Evolutionary conservation across 352 stramenopile species (phyloP).

Genomic region (Phytophthora vignae): DNA sequence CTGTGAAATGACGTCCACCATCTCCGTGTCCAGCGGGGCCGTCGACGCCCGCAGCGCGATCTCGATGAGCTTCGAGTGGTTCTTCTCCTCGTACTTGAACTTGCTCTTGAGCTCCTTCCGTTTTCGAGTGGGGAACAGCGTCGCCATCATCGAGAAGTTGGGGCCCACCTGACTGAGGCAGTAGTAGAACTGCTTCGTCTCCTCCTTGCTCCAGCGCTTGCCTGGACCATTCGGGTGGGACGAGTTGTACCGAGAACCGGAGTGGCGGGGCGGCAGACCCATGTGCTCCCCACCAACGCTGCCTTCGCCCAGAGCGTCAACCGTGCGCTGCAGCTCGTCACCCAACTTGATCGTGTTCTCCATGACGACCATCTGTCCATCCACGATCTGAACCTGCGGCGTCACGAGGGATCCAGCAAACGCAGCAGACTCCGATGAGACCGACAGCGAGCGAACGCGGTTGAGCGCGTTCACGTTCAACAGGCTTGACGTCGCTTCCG

Average conservation of each 20-base stretch:
- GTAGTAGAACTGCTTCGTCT: slow-evolving; percentile 92
- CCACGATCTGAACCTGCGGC: slow-evolving; percentile 83
- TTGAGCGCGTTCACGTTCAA: slow-evolving; percentile 56
- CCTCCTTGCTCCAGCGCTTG: slow-evolving; percentile 78
- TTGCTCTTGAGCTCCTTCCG: slow-evolving; percentile 89
- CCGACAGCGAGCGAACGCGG: slow-evolving; percentile 62
- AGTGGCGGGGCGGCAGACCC: slow-evolving; percentile 43
- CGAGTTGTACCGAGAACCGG: slow-evolving; percentile 49
- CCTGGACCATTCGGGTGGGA: slow-evolving; percentile 54
- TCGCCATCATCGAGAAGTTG: slow-evolving; percentile 91
- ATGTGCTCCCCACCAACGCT: slow-evolving; percentile 29
- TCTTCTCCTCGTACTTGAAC: slow-evolving; percentile 90
- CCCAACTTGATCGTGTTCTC: slow-evolving; percentile 75
- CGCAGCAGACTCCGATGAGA: slow-evolving; percentile 69
- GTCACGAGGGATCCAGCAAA: slow-evolving; percentile 76
- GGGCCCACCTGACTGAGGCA: slow-evolving; percentile 84
- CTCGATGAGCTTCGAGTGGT: slow-evolving; percentile 76
- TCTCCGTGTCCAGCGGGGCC: slow-evolving; percentile 80
- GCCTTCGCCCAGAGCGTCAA: slow-evolving; percentile 43
- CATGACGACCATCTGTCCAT: slow-evolving; percentile 87
- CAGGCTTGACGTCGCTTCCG: slow-evolving; percentile 37
- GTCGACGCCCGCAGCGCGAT: slow-evolving; percentile 78
- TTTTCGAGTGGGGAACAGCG: slow-evolving; percentile 83
- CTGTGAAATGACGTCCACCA: slow-evolving; percentile 80
- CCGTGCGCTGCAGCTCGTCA: slow-evolving; percentile 47